Evolutionary conservation across 75 land plant genomes (phyloP), one percentile per base, ranked within the genome.

Genomic region (Adiantum capillusveneris): DNA sequence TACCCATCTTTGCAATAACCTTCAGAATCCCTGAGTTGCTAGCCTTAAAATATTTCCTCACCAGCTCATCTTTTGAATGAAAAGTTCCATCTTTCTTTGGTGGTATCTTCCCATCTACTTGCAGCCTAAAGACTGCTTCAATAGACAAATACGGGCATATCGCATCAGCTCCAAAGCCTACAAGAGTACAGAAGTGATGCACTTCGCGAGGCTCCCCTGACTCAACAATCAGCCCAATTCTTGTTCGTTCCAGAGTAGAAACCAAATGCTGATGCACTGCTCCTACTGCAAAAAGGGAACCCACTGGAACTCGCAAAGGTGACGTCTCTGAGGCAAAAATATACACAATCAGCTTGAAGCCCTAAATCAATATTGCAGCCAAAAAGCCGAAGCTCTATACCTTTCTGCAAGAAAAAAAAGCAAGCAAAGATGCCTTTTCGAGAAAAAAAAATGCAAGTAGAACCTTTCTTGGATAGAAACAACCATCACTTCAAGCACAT

Each of bases 121-220:
- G 96, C 21, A 95, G 66, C 59, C 97, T 79, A 83, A 86, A 87
- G 41, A 95, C 88, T 2, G 97, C 79, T 51, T 95, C 99, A 62
- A 95, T 66, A 7, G 99, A 93, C 68, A 95, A 65, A 67, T 95
- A 95, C 11, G 99, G 99, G 64, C 99, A 95, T 30, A 95, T 82
- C 25, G 89, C 99, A 81, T 95, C 99, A 25, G 97, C 99, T 20
- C 99, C 99, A 75, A 90, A 95, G 2, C 99, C 99, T 50, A 95
- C 89, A 9, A 95, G 65, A 0, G 99, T 95, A 64, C 99, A 95
- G 65, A 95, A 95, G 65, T 90, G 99, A 62, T 95, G 99, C 31
- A 95, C 99, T 64, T 95, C 99, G 57, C 97, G 84, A 30, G 99
- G 97, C 67, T 95, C 99, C 39, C 88, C 99, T 60, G 99, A 80